These are phyloP conservation scores for Eragrostis curvula DNA, from an alignment of 176 grass and related monocot species.

Conservation along the genomic window DNA sequence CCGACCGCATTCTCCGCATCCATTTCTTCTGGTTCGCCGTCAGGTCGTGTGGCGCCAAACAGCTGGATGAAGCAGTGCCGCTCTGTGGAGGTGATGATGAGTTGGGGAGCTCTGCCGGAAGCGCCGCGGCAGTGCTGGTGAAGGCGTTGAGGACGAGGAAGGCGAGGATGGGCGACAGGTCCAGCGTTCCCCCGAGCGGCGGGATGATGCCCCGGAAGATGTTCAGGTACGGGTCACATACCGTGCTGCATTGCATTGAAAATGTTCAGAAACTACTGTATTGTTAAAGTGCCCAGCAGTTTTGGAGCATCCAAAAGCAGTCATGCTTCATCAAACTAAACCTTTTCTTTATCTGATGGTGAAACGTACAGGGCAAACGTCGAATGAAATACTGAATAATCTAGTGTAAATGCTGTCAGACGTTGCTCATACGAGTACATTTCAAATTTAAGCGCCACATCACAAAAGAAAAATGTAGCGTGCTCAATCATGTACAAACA, in stretches of 20 bases:
- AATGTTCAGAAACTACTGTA: background rate
- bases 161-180: slow-evolving; percentile 96
- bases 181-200: slow-evolving; percentile 78
- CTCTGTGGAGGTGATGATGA: background rate
- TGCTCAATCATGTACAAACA: background rate
- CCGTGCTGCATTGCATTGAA: slow-evolving; percentile 62
- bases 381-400: background rate
- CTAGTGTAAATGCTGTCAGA: background rate
- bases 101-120: slow-evolving; percentile 84
- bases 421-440: background rate
- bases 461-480: background rate
- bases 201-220: slow-evolving; percentile 98
- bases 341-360: background rate
- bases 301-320: background rate
- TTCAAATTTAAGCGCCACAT: background rate
- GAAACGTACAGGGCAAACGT: background rate
- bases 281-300: background rate
- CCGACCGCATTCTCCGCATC: slow-evolving; percentile 63
- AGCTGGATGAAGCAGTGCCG: background rate
- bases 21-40: slow-evolving; percentile 74
- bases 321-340: background rate
- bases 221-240: slow-evolving; percentile 97
- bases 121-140: slow-evolving; percentile 84
- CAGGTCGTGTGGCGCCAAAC: slow-evolving; percentile 12
- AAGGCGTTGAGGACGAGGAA: slow-evolving; percentile 91